Conservation (phyloP, 2,329 filamentous ascomycete genomes). For the Laburnicola sp. region DNA sequence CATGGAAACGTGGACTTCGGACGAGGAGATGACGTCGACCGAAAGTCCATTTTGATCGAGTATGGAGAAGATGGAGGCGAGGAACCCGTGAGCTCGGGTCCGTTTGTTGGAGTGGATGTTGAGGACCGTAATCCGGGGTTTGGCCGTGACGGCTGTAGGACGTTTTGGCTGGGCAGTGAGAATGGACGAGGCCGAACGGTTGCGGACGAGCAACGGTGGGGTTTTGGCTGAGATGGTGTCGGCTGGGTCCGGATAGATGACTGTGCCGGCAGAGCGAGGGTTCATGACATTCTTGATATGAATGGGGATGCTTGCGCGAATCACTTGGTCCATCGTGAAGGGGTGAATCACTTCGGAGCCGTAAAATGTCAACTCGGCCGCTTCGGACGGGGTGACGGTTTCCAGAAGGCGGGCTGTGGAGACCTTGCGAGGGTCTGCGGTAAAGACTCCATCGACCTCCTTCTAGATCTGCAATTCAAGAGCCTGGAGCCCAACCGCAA, state of each 20-base stretch:
- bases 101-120: conserved; percentile 98
- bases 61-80: conserved; percentile 90
- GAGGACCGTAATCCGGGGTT: conserved; percentile 93
- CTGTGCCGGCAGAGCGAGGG: conserved; percentile 74
- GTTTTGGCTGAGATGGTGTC: no score
- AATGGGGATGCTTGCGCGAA: conserved; percentile 76
- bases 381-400: conserved; percentile 90
- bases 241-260: conserved; percentile 76
- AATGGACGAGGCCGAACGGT: conserved; percentile 59
- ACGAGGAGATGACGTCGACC: conserved; percentile 94
- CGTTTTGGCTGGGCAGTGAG: conserved; percentile 52
- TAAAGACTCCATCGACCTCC: conserved; percentile 95
- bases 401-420: conserved; percentile 88
- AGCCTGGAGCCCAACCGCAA: conserved; percentile 85
- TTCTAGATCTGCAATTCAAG: conserved; percentile 97
- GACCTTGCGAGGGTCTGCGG: conserved; percentile 81
- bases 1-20: conserved; percentile 96
- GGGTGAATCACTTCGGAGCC: conserved; percentile 93
- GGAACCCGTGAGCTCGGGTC: conserved; percentile 92
- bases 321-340: conserved; percentile 94
- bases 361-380: conserved; percentile 82
- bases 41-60: conserved; percentile 84
- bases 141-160: conserved; percentile 81
- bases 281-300: no score
- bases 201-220: conserved; percentile 58